Percentiles rank a stretch among this genome's conserved stretches.
Conservation (phyloP, 768 basidiomycete species). For the Pulveroboletus sp. region DNA sequence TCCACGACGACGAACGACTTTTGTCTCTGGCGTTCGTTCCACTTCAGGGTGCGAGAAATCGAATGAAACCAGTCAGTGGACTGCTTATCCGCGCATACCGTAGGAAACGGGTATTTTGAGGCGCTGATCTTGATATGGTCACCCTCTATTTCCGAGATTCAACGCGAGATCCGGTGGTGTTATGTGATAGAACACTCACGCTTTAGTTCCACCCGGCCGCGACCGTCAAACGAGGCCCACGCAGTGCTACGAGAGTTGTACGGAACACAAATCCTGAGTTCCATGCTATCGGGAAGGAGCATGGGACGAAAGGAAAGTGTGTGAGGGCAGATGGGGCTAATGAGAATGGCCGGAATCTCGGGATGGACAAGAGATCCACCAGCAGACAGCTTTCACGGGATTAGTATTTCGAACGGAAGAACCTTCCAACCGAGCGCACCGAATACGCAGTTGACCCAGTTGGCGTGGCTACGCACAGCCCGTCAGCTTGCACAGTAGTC, state of each 20-base stretch:
- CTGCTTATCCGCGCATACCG: slow-evolving; percentile 96
- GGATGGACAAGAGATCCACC: slow-evolving; percentile 98
- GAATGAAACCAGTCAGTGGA: slow-evolving; percentile 99
- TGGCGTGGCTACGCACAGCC: slow-evolving; percentile 90
- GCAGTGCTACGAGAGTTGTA: slow-evolving; percentile 98
- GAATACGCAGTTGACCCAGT: slow-evolving; percentile 99
- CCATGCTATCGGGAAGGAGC: slow-evolving; percentile 98
- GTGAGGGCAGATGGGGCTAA: slow-evolving; percentile 98
- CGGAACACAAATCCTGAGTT: slow-evolving; percentile 96
- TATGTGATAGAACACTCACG: slow-evolving; percentile 52
- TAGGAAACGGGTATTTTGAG: slow-evolving; percentile 97
- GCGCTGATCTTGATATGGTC: slow-evolving; percentile 99
- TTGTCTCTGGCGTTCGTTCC: slow-evolving; percentile 98
- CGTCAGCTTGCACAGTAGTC: slow-evolving; percentile 98
- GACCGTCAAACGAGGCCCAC: slow-evolving; percentile 98
- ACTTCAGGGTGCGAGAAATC: slow-evolving; percentile 94
- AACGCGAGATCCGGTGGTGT: slow-evolving; percentile 2
- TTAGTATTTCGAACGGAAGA: slow-evolving; percentile 5
- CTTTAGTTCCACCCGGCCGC: slow-evolving; percentile 92
- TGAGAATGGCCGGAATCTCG: slow-evolving; percentile 93
- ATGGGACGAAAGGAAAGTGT: slow-evolving; percentile 98
- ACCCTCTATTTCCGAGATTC: slow-evolving; percentile 63
- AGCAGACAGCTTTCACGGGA: slow-evolving; percentile 67
- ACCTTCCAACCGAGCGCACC: slow-evolving; percentile 40
- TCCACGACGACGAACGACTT: slow-evolving; percentile 99